Evolutionary conservation across 352 stramenopile species (phyloP).

Genomic region (Phytophthora quininea): DNA sequence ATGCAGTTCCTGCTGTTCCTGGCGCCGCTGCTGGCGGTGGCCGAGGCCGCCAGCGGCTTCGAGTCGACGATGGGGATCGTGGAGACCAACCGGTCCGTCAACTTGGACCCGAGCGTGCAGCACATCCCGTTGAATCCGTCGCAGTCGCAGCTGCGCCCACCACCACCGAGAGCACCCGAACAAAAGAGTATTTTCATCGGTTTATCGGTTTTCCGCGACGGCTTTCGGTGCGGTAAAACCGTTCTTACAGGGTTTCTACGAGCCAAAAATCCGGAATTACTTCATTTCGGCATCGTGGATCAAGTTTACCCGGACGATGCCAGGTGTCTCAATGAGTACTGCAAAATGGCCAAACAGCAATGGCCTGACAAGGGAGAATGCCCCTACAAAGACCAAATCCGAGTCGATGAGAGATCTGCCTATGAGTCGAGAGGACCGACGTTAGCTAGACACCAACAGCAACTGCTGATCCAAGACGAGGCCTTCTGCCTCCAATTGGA

Average conservation of each 20-base stretch:
- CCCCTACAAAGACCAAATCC: conserved; percentile 61
- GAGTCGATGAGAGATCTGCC: conserved; percentile 65
- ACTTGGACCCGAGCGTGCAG: conserved; percentile 67
- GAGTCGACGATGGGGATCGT: conserved; percentile 57
- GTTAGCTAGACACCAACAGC: conserved; percentile 73
- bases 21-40: conserved; percentile 10
- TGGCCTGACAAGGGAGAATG: conserved; percentile 66
- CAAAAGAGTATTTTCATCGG: conserved; percentile 63
- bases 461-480: conserved; percentile 69
- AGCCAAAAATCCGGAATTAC: conserved; percentile 52
- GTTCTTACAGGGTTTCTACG: conserved; percentile 72
- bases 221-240: conserved; percentile 73
- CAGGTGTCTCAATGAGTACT: conserved; percentile 76
- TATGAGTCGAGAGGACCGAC: conserved; percentile 77
- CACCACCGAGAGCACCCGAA: conserved; percentile 42
- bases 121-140: conserved; percentile 52
- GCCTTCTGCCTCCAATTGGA: conserved; percentile 87
- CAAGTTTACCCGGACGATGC: conserved; percentile 71
- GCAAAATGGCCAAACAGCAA: conserved; percentile 58
- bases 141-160: conserved; percentile 53
- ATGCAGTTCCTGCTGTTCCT: not conserved
- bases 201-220: conserved; percentile 78
- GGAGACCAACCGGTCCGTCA: conserved; percentile 52
- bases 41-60: conserved; percentile 25
- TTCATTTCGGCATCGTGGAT: conserved; percentile 76